These are phyloP conservation scores for Aciculosporium take DNA, from an alignment of 2,329 filamentous ascomycete genomes.

Conservation along the genomic window DNA sequence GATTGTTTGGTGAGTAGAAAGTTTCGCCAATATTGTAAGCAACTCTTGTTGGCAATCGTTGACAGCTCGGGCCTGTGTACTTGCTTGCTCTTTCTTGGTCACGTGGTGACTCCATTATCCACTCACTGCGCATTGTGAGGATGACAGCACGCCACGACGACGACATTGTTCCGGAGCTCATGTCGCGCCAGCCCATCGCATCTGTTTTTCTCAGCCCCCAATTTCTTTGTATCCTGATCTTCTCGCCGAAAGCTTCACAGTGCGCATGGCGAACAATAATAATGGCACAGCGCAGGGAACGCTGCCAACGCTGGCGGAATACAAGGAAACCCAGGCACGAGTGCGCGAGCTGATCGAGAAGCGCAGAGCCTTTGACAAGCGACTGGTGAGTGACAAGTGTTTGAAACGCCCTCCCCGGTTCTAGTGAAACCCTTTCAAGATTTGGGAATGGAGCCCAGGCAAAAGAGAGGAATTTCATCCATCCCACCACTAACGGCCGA, in stretches of 20 bases:
- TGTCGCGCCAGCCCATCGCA: not conserved
- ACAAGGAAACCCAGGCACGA: slow-evolving; percentile 34
- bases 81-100: too few species aligned
- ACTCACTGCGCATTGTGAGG: too few species aligned
- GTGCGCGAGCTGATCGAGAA: slow-evolving; percentile 34
- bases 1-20: too few species aligned
- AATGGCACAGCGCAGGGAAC: slow-evolving; percentile 12
- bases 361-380: slow-evolving; percentile 23
- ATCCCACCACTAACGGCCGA: slow-evolving; percentile 22
- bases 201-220: not conserved
- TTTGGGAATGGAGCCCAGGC: not conserved
- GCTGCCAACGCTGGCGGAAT: slow-evolving; percentile 28
- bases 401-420: not conserved
- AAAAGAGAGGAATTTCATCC: not conserved
- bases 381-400: slow-evolving; percentile 20
- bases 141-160: not conserved
- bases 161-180: not conserved
- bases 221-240: not conserved
- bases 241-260: not conserved
- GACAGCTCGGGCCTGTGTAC: not conserved
- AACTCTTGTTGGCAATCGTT: too few species aligned
- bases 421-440: not conserved
- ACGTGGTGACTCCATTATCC: slow-evolving; percentile 1
- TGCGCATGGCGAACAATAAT: slow-evolving; percentile 23
- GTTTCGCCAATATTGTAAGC: too few species aligned